A percentile compares a stretch with the other conserved stretches of the same genome.
Conservation (phyloP, 1,139 yeast genomes). For the Yamadazyma pseudoaaseri region DNA sequence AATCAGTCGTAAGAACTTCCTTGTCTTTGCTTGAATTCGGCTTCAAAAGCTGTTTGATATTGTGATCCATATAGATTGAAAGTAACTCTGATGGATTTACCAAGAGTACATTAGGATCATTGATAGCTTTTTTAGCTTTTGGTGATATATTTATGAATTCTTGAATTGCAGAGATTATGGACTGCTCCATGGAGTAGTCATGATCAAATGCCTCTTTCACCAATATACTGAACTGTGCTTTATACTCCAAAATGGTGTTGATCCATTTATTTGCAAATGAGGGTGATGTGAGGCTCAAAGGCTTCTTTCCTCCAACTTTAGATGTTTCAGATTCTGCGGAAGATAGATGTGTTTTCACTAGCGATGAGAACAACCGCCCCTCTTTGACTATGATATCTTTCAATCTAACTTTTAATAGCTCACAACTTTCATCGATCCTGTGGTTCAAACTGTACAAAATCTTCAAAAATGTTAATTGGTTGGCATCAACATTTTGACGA, state of each 20-base stretch:
- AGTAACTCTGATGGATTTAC: conserved; percentile 67
- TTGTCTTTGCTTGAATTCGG: conserved; percentile 25
- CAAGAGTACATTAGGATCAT: conserved; percentile 25
- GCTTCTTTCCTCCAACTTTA: conserved; percentile 2
- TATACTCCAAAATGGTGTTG: conserved; percentile 53
- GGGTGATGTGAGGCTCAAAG: conserved; percentile 7
- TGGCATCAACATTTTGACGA: conserved; percentile 10
- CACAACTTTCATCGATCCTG: conserved; percentile 54
- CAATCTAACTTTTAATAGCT: conserved; percentile 50
- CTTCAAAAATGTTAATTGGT: conserved; percentile 26
- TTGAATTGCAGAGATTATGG: conserved; percentile 62
- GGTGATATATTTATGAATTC: conserved; percentile 51
- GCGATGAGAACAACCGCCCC: conserved; percentile 30
- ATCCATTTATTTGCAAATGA: conserved; percentile 71
- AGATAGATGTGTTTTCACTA: conserved; percentile 22
- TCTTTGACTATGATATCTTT: conserved; percentile 46
- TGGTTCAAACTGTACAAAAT: conserved; percentile 51
- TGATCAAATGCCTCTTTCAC: conserved; percentile 47
- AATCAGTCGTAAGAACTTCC: conserved; percentile 11
- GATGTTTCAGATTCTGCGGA: conserved; percentile 11
- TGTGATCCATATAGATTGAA: conserved; percentile 73
- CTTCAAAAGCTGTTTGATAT: conserved; percentile 52
- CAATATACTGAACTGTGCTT: conserved; percentile 51
- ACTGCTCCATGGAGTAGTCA: conserved; percentile 51
- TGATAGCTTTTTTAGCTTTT: conserved; percentile 6